A percentile compares a stretch with the other conserved stretches of the same genome.
Evolutionary conservation across 139 green algal species (phyloP).

Genomic region (Bryopsis sp.): DNA sequence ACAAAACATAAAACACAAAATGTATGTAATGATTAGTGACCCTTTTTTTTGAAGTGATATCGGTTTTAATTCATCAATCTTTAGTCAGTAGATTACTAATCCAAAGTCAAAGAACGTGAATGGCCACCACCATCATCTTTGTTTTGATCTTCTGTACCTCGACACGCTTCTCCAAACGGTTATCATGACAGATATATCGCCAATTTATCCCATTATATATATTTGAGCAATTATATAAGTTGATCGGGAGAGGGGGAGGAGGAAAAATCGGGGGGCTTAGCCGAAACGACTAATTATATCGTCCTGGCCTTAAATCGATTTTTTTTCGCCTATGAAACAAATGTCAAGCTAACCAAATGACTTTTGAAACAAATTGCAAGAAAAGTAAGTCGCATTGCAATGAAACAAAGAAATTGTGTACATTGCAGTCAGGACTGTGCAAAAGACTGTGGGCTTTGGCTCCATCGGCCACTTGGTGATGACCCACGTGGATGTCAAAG

Average conservation of each 20-base stretch:
- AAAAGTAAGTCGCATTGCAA: not conserved
- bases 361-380: not conserved
- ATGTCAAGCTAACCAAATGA: not conserved
- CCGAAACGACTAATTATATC: no score
- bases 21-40: not conserved
- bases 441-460: slow-evolving; percentile 15
- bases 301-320: slow-evolving; percentile 7
- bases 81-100: not conserved
- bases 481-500: slow-evolving; percentile 77
- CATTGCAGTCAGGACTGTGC: slow-evolving; percentile 40
- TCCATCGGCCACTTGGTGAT: slow-evolving; percentile 64
- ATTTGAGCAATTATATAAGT: no score
- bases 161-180: no score
- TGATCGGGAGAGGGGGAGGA: no score
- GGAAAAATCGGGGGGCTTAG: no score
- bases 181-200: no score
- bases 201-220: no score
- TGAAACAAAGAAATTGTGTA: not conserved
- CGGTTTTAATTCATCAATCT: not conserved
- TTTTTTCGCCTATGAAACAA: slow-evolving; percentile 1
- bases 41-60: not conserved
- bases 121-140: no score
- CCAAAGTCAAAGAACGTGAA: no score
- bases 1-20: not conserved
- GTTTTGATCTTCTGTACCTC: no score